These are phyloP conservation scores for Coniophora puteana DNA, from an alignment of 1,284 basidiomycete species.

Conservation along the genomic window DNA sequence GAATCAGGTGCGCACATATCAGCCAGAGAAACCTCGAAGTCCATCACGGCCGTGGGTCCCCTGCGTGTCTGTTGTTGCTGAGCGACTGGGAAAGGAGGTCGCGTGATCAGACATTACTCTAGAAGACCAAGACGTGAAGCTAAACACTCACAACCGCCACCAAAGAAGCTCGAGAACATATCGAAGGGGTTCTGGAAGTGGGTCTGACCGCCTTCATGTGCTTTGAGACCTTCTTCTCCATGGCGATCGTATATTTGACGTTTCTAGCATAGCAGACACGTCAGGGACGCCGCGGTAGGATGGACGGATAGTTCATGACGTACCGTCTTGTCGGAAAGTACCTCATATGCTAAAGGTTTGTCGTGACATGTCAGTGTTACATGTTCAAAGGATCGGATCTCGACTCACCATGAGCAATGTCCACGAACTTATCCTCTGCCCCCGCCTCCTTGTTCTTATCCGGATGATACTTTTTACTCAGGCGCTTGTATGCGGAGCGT, in stretches of 20 bases:
- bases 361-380: too few species aligned
- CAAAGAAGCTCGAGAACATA: conserved; percentile 90
- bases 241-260: conserved; percentile 88
- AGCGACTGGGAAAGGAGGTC: conserved; percentile 11
- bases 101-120: not conserved
- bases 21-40: conserved; percentile 82
- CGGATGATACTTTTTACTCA: conserved; percentile 88
- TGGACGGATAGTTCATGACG: conserved; percentile 7
- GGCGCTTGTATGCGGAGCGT: conserved; percentile 85
- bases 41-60: conserved; percentile 80
- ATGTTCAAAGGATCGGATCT: not conserved
- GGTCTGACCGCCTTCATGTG: conserved; percentile 75
- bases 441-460: conserved; percentile 89
- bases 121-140: not conserved
- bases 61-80: conserved; percentile 67
- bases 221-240: conserved; percentile 90
- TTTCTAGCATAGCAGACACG: conserved; percentile 51
- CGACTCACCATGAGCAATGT: conserved; percentile 78
- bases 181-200: conserved; percentile 86
- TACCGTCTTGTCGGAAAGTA: conserved; percentile 80
- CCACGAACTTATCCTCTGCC: conserved; percentile 84
- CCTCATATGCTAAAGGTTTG: conserved; percentile 87
- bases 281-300: conserved; percentile 1
- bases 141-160: conserved; percentile 56
- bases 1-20: conserved; percentile 61